phyloP scores from a whole-genome alignment of 2,329 filamentous ascomycete genomes.

The Didymella pomorum region DNA sequence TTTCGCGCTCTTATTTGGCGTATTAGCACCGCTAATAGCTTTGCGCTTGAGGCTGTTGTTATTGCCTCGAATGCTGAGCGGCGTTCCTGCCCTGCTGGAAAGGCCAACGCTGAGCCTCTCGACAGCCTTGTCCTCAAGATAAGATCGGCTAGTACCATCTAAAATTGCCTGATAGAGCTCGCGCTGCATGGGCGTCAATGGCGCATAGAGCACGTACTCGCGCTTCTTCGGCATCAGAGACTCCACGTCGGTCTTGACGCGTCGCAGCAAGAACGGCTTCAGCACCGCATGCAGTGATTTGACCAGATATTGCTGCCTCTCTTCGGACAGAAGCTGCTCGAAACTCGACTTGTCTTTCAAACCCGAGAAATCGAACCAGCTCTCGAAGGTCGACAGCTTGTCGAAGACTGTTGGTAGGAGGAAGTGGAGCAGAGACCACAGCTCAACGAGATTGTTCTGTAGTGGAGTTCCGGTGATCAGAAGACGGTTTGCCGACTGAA shows the following conservation, averaged over 20 bases:
- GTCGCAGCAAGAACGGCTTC: conserved; percentile 85
- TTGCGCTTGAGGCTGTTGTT: conserved; percentile 67
- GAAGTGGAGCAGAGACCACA: conserved; percentile 96
- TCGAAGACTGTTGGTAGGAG: conserved; percentile 92
- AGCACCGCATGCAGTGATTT: conserved; percentile 92
- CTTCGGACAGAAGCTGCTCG: conserved; percentile 79
- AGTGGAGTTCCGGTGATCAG: conserved; percentile 94
- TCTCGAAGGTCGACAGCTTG: conserved; percentile 89
- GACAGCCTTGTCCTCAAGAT: conserved; percentile 78
- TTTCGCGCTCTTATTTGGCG: conserved; percentile 74
- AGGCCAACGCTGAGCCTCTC: conserved; percentile 64
- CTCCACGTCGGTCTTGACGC: conserved; percentile 93
- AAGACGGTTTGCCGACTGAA: conserved; percentile 87
- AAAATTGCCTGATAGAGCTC: conserved; percentile 85
- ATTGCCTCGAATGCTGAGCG: conserved; percentile 53
- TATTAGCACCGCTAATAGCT: conserved; percentile 53
- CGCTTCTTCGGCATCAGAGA: conserved; percentile 92
- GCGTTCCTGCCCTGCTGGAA: conserved; percentile 56
- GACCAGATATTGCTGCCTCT: conserved; percentile 78
- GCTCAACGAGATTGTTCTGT: conserved; percentile 92
- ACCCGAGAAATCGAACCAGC: conserved; percentile 97
- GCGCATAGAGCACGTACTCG: conserved; percentile 94
- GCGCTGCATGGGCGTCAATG: conserved; percentile 87
- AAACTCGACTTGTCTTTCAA: conserved; percentile 83
- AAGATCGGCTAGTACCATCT: conserved; percentile 60